These are phyloP conservation scores for Cystobasidiaceae sp. DNA, from an alignment of 1,284 basidiomycete genomes.

Conservation along the genomic window DNA sequence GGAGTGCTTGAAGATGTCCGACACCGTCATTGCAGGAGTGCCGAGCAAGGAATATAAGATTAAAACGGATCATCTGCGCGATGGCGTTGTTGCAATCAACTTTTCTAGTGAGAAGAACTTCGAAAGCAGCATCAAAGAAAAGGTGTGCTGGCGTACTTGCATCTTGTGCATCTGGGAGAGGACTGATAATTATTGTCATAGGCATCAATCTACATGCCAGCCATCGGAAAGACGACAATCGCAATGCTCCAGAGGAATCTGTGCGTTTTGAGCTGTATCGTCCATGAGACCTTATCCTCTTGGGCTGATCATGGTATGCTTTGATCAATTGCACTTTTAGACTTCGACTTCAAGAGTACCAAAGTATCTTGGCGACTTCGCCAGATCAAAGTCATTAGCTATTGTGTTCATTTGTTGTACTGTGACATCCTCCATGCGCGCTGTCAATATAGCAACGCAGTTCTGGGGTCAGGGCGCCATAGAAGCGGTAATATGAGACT, in stretches of 20 bases:
- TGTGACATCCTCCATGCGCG: no score
- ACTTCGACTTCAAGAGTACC: no score
- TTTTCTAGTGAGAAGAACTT: slow-evolving; percentile 97
- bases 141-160: slow-evolving; percentile 53
- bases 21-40: slow-evolving; percentile 86
- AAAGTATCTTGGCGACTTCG: no score
- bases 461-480: no score
- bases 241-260: slow-evolving; percentile 93
- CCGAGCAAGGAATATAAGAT: slow-evolving; percentile 84
- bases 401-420: no score
- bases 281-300: no score
- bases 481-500: no score
- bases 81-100: slow-evolving; percentile 88
- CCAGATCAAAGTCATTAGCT: no score
- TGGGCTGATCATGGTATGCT: no score
- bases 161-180: slow-evolving; percentile 6
- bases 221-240: slow-evolving; percentile 94
- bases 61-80: slow-evolving; percentile 79
- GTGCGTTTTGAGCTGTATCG: no score
- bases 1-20: slow-evolving; percentile 71
- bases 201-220: slow-evolving; percentile 87
- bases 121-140: slow-evolving; percentile 82
- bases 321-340: no score
- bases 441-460: no score
- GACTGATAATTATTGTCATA: slow-evolving; percentile 50